phyloP scores from a whole-genome alignment of 2,329 filamentous ascomycete species.

The Talaromyces sp. region DNA sequence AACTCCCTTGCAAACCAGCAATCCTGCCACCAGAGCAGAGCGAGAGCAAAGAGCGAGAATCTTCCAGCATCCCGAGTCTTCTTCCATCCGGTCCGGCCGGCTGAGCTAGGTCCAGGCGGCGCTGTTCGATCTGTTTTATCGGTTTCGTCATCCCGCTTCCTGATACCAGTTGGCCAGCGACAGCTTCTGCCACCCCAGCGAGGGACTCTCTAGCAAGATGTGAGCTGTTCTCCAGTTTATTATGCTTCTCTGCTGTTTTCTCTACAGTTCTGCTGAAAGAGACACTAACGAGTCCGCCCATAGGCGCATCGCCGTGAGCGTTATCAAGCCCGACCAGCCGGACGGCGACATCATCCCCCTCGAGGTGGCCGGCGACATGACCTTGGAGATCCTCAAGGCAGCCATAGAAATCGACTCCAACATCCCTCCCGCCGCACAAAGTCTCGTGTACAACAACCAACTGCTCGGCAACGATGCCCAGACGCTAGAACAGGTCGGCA shows the following conservation, averaged over 20 bases:
- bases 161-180: neutral
- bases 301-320: slow-evolving; percentile 84
- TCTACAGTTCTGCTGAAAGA: neutral
- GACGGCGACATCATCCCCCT: slow-evolving; percentile 74
- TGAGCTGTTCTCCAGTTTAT: neutral
- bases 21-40: neutral
- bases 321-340: slow-evolving; percentile 65
- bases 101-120: neutral
- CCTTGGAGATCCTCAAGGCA: slow-evolving; percentile 77
- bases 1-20: neutral
- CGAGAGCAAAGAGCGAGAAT: neutral
- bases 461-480: slow-evolving; percentile 71
- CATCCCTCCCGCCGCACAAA: slow-evolving; percentile 67
- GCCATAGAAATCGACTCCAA: slow-evolving; percentile 79
- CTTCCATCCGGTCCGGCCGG: neutral
- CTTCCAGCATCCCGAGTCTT: neutral
- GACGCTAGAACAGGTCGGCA: slow-evolving; percentile 73
- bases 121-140: neutral
- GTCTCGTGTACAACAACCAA: slow-evolving; percentile 85
- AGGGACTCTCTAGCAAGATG: neutral
- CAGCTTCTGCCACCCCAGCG: neutral
- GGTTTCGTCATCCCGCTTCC: neutral
- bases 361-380: slow-evolving; percentile 77
- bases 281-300: neutral
- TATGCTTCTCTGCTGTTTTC: neutral